Base-by-base conservation (phyloP, 1,284 basidiomycete species). In the Fomes fomentarius region DNA sequence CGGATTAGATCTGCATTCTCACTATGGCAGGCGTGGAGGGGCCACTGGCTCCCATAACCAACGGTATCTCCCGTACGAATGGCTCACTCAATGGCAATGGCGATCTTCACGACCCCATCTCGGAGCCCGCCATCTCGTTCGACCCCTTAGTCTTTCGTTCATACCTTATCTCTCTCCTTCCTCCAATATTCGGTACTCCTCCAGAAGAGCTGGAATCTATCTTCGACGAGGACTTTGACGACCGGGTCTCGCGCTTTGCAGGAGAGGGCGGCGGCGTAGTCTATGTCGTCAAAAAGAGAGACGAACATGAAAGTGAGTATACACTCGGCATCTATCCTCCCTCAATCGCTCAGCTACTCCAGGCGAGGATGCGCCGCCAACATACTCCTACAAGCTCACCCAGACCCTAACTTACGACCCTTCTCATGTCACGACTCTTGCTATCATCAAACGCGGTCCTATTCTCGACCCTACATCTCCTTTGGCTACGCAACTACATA, bases 391-490 rank as follows among this genome's bases (percentile, higher is more conserved):
- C 70, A 77, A 83, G 33, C 77, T 95, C 50, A 85, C 89, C 10
- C 73, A 83, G 8, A 84, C 89, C 52, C 81, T 94, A 25, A 80
- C 82, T n/a, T 95, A 97, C 74, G 87, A 93, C 45, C 76, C 89
- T 10, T 84, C 85, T 34, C 87, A 93, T 74, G 80, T 89, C 51
- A 91, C 89, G 9, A 96, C 94, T 0, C 84, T 99, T 46, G 95
- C 95, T 30, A 82, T 98, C 69, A 97, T 99, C 79, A 98, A 98
- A 74, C 89, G 95, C 43, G 85, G 86, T 8, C 85, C 91, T 0
- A 87, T 83, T 1, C 82, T 98, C 42, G 96, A 98, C 72, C 83
- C 89, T 1, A 71, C 85, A 14, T 76, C 82, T 4, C 90, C 95
- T 0, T 81, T 98, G 4, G 86, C 93, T 3, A 78, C 84, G 7